A percentile compares a stretch with the other conserved stretches of the same genome.
These are phyloP conservation scores for Pseudozyma sp. DNA, from an alignment of 1,284 basidiomycete species.

Conservation along the genomic window DNA sequence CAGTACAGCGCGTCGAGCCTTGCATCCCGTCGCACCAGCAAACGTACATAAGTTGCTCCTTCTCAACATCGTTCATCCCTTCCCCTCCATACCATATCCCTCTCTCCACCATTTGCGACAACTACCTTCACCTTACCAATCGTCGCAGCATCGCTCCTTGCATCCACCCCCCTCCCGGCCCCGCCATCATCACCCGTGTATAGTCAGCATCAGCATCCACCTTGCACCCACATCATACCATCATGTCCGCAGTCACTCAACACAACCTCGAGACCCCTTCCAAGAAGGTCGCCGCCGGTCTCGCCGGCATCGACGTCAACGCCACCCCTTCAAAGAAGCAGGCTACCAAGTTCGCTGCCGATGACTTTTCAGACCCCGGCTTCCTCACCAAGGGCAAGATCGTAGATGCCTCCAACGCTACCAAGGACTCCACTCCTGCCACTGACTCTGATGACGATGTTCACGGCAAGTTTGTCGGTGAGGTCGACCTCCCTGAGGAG, in stretches of 20 bases:
- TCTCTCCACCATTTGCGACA: conserved; percentile 7
- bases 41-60: conserved; percentile 41
- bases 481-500: conserved; percentile 65
- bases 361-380: conserved; percentile 54
- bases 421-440: conserved; percentile 5
- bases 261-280: conserved; percentile 64
- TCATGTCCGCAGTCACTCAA: conserved; percentile 53
- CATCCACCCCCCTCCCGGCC: conserved; percentile 9
- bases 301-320: conserved; percentile 66
- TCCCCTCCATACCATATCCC: conserved; percentile 5
- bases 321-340: conserved; percentile 62
- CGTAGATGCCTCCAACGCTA: conserved; percentile 25
- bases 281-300: conserved; percentile 65
- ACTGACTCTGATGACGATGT: conserved; percentile 26
- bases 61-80: conserved; percentile 13
- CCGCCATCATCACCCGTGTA: background rate
- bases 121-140: conserved; percentile 1
- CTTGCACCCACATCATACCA: background rate
- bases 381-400: conserved; percentile 57
- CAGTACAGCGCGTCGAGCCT: conserved; percentile 18
- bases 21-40: background rate
- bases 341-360: conserved; percentile 26
- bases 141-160: conserved; percentile 10
- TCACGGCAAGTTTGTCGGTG: conserved; percentile 66
- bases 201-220: background rate